Evolutionary conservation across 2,329 filamentous ascomycete genomes (phyloP), one percentile per base, ranked within the genome.

Genomic region (Xylaria sp.): DNA sequence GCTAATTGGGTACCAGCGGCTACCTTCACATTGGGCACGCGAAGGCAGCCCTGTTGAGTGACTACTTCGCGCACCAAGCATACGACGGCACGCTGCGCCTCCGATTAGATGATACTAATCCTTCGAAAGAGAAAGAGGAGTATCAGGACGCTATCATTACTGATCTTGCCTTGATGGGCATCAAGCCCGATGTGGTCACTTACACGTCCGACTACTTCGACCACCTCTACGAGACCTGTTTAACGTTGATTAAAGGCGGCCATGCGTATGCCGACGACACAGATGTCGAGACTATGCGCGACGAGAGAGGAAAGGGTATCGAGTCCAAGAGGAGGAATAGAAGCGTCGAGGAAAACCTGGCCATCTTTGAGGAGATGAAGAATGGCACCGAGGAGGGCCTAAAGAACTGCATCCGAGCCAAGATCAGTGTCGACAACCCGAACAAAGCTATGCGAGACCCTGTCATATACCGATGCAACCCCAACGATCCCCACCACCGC

Each of bases 141-240:
- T 99, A 91, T 80, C 91, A 98, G 80, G 94, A 98, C 82, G 88
- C 94, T 5, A 99, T 99, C 71, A 86, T 97, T 48, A 92, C 97
- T 83, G 96, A 99, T 81, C 88, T 98, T 60, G 90, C 90, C 59
- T 87, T 98, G 62, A 94, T 99, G 87, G 95, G 94, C 36, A 93
- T 99, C 81, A 93, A 92, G 82, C 93, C 94, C 25, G 95, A 98
- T 81, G 88, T 88, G 73, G 87, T 94, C 68, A 93, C 93, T 20
- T 97, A 95, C 84, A 98, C 96, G 1, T 97, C 93, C 76, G 94
- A 99, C 84, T 97, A 97, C 85, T 98, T 99, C 80, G 89, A 98
- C 77, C 88, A 94, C 79, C 88, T 99, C 15, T 97, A 97, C 82
- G 90, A 97, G 54, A 91, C 92, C 79, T 93, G 91, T 78, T 85